Evolutionary conservation across 441 rosid species (phyloP).

Genomic region (Eruca vesicaria): DNA sequence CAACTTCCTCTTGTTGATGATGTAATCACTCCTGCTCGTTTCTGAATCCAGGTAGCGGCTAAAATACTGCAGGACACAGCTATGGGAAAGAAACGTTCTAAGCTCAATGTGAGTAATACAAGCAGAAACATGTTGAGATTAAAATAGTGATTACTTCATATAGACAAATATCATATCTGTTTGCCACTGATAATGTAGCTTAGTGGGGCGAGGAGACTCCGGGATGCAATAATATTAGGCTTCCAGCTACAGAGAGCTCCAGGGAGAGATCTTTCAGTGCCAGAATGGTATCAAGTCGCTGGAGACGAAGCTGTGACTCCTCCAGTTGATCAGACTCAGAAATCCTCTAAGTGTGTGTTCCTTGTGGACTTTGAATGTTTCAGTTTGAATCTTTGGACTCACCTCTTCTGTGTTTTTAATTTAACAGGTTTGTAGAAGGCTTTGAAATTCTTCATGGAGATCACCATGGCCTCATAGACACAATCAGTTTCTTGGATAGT

Average conservation of each 20-base stretch:
- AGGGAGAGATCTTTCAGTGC: constrained; percentile 81
- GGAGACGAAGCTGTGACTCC: constrained; percentile 64
- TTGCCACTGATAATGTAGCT: constrained; percentile 42
- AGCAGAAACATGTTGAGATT: neutral
- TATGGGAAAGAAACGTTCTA: constrained; percentile 70
- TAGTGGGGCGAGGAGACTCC: constrained; percentile 92
- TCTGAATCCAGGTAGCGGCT: constrained; percentile 72
- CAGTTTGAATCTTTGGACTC: neutral
- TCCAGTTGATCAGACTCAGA: constrained; percentile 26
- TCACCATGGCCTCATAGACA: constrained; percentile 74
- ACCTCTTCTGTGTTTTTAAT: neutral
- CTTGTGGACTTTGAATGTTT: neutral
- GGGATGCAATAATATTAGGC: constrained; percentile 91
- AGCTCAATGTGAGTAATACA: constrained; percentile 62
- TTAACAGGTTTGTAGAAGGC: constrained; percentile 55
- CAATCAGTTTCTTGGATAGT: constrained; percentile 68
- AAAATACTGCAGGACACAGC: constrained; percentile 93
- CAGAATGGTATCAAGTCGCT: constrained; percentile 91
- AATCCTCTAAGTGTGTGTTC: constrained; percentile 17
- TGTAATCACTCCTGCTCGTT: constrained; percentile 3
- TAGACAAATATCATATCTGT: neutral
- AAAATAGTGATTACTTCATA: neutral
- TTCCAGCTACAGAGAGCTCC: constrained; percentile 91
- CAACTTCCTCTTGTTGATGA: neutral
- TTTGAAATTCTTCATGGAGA: constrained; percentile 91